Percentiles rank a stretch among this genome's conserved stretches.
phyloP scores from a whole-genome alignment of 2,329 filamentous ascomycete genomes.

The Fusarium temperatum region DNA sequence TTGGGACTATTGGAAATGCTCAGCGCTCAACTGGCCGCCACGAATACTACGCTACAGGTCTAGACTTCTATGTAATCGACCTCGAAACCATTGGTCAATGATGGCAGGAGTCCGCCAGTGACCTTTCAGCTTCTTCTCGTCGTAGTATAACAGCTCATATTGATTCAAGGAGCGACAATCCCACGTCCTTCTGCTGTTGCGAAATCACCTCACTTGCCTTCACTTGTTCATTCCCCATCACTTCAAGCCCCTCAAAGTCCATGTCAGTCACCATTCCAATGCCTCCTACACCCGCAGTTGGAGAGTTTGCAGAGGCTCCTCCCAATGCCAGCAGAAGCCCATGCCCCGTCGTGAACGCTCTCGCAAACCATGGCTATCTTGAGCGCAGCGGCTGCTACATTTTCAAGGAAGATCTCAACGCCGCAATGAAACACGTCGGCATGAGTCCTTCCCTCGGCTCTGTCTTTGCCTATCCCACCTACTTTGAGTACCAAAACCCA shows the following conservation, averaged over 20 bases:
- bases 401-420: conserved; percentile 3
- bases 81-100: background rate
- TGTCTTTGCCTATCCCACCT: conserved; percentile 13
- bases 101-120: background rate
- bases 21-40: background rate
- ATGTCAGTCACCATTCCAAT: background rate
- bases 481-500: conserved; percentile 16
- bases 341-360: conserved; percentile 13
- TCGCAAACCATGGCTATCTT: conserved; percentile 20
- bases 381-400: conserved; percentile 3
- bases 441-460: conserved; percentile 15
- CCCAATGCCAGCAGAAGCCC: conserved; percentile 14
- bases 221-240: background rate
- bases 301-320: background rate
- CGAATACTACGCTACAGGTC: background rate
- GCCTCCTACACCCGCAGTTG: background rate
- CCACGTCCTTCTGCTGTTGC: background rate
- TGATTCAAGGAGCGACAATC: background rate
- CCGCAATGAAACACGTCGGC: conserved; percentile 12
- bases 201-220: background rate
- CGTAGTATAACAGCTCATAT: background rate
- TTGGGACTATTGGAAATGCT: background rate
- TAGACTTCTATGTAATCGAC: background rate
- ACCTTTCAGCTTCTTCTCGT: background rate
- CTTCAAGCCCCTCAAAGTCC: background rate